Evolutionary conservation across 768 basidiomycete species (phyloP), one percentile per base, ranked within the genome.

Genomic region (Saitozyma sp.): DNA sequence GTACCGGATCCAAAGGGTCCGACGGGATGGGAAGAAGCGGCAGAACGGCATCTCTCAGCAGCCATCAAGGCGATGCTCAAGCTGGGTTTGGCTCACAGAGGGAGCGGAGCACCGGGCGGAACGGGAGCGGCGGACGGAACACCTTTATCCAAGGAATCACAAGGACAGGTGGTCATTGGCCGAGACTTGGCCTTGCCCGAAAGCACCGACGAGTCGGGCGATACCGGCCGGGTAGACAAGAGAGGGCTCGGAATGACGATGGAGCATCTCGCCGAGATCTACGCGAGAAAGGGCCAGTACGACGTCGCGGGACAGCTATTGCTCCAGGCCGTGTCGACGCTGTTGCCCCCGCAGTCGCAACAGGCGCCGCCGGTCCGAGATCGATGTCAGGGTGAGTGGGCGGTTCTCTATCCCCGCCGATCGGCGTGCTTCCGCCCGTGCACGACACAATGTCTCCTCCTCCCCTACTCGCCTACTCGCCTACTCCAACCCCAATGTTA

Each of bases 231-330:
- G 43, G 69, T 79, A 20, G 71, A 76, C 49, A 69, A 66, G 57
- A 58, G 73, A 14, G 75, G 75, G 9, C 61, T 79, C 59, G 78
- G 75, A 8, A 72, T 77, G 62, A 77, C 75, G 29, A 77, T 79
- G 78, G 75, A 78, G 63, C 59, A 65, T 4, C 59, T 79, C 14
- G 70, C 76, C 14, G 78, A 79, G 48, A 70, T 79, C 1, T 78
- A 76, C 61, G 76, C 74, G 3, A 59, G 66, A 40, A 70, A 73
- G 50, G 72, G 74, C 19, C 59, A 72, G 39, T 67, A 69, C 52
- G 73, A 74, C 10, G 19, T 73, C 11, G 68, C 78, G 2, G 74
- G 61, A 13, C 75, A 76, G 52, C 57, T 78, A 8, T 56, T 78
- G n/a, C 50, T 79, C 0, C 78, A 79, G 60, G 78, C 78, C 6